A percentile compares a stretch with the other conserved stretches of the same genome.
phyloP scores from a whole-genome alignment of 2,329 filamentous ascomycete species.

The Zalaria sp. region DNA sequence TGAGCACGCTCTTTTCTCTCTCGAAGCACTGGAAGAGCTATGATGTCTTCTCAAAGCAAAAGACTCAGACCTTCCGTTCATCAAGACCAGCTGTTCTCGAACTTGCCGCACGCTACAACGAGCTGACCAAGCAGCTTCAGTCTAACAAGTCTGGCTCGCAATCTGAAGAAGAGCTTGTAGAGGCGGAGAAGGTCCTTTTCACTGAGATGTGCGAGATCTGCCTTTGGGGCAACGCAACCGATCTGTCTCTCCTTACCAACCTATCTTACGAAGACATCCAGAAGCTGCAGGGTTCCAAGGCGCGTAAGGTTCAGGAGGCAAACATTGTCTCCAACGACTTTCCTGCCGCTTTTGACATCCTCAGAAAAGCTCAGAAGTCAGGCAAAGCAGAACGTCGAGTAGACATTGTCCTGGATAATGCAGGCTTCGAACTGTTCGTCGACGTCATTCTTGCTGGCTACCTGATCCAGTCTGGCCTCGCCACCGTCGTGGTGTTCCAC shows the following conservation, averaged over 20 bases:
- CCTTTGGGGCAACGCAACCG: constrained; percentile 93
- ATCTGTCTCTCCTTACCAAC: constrained; percentile 78
- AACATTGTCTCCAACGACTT: constrained; percentile 90
- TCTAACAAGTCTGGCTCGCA: constrained; percentile 31
- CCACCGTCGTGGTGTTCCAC: constrained; percentile 75
- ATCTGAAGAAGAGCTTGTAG: constrained; percentile 39
- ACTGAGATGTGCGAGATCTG: constrained; percentile 92
- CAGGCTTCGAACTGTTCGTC: constrained; percentile 93
- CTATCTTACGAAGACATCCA: constrained; percentile 93
- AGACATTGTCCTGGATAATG: constrained; percentile 93
- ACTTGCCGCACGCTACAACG: constrained; percentile 63
- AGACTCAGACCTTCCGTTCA: constrained; percentile 82
- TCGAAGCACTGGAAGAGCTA: constrained; percentile 78
- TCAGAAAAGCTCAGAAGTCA: constrained; percentile 50
- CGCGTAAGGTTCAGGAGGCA: constrained; percentile 72
- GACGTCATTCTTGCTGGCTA: constrained; percentile 88
- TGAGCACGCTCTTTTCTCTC: constrained; percentile 62
- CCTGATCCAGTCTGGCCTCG: constrained; percentile 68
- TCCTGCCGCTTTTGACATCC: constrained; percentile 51
- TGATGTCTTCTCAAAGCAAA: constrained; percentile 80
- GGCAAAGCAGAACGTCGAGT: constrained; percentile 57
- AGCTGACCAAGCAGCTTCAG: constrained; percentile 55
- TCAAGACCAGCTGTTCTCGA: constrained; percentile 78
- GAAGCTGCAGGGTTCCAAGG: constrained; percentile 80
- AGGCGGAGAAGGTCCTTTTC: constrained; percentile 68